phyloP scores from a whole-genome alignment of 352 stramenopile genomes.

The Blastocystis sp. region DNA sequence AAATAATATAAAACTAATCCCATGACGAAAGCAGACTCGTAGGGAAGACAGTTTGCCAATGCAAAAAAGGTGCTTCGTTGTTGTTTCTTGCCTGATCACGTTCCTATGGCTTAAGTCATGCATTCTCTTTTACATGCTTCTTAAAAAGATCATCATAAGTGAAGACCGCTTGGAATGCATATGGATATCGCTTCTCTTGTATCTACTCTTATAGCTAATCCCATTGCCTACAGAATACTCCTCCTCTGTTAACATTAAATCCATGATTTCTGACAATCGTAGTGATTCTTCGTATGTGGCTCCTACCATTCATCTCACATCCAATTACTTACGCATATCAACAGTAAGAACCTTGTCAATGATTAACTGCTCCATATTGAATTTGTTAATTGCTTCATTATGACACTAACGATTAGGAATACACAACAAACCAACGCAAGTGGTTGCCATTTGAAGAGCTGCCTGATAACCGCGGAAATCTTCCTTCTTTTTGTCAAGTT shows the following conservation, averaged over 20 bases:
- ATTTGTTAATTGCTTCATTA: slow-evolving; percentile 59
- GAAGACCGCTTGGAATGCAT: not conserved
- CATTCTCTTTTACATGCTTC: slow-evolving; percentile 10
- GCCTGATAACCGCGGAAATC: not conserved
- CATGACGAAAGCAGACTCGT: slow-evolving; percentile 60
- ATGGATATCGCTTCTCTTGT: not conserved
- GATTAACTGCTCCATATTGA: slow-evolving; percentile 33
- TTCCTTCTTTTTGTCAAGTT: not conserved
- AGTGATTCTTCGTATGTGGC: slow-evolving; percentile 3
- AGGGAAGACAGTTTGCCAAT: slow-evolving; percentile 59
- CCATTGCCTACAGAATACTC: not conserved
- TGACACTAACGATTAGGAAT: slow-evolving; percentile 36
- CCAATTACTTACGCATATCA: slow-evolving; percentile 8
- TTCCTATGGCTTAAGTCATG: not conserved
- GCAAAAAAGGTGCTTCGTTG: slow-evolving; percentile 49
- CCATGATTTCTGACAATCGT: slow-evolving; percentile 11
- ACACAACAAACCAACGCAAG: not conserved
- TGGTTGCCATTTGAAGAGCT: slow-evolving; percentile 18
- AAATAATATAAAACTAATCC: slow-evolving; percentile 41
- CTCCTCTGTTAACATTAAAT: not conserved
- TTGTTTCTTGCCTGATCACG: slow-evolving; percentile 49
- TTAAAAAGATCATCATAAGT: slow-evolving; percentile 41
- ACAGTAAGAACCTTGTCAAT: slow-evolving; percentile 5
- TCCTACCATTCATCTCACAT: not conserved
- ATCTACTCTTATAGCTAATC: not conserved